These are phyloP conservation scores for Fibroporia radiculosa DNA, from an alignment of 768 basidiomycete genomes.

Conservation along the genomic window DNA sequence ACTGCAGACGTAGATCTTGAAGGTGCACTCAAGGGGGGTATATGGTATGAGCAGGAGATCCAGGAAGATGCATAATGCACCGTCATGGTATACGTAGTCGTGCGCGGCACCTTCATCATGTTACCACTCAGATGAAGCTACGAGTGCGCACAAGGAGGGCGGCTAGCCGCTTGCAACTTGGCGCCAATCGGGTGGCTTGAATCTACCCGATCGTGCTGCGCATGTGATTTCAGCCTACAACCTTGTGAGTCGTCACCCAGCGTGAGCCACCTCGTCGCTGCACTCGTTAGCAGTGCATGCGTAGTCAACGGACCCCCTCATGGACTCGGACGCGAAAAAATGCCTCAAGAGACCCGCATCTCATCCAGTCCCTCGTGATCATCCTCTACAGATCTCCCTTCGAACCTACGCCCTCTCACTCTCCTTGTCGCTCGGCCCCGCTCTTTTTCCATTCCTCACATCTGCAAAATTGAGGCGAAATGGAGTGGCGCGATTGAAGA, in stretches of 20 bases:
- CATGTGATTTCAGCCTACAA: not conserved
- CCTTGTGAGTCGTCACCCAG: not conserved
- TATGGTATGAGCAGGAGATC: too few relatives aligned
- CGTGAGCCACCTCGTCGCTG: too few relatives aligned
- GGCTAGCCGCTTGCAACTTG: too few relatives aligned
- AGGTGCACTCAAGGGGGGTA: too few relatives aligned
- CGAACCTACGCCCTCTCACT: slow-evolving; percentile 63
- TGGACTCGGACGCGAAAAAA: slow-evolving; percentile 2
- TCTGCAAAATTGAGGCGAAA: slow-evolving; percentile 21
- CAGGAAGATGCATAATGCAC: too few relatives aligned
- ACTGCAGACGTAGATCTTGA: too few relatives aligned
- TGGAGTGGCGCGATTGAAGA: slow-evolving; percentile 19
- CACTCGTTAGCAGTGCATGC: too few relatives aligned
- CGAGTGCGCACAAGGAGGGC: too few relatives aligned
- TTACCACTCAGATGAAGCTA: too few relatives aligned
- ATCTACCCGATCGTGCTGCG: not conserved
- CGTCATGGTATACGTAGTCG: too few relatives aligned
- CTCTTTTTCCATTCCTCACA: slow-evolving; percentile 45
- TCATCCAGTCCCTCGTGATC: slow-evolving; percentile 24
- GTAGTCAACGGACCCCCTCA: too few relatives aligned
- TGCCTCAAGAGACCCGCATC: slow-evolving; percentile 1
- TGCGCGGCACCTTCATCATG: too few relatives aligned
- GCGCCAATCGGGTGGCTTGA: not conserved
- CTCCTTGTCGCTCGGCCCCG: slow-evolving; percentile 60
- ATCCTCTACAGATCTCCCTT: slow-evolving; percentile 51